Evolutionary conservation across 2,329 filamentous ascomycete species (phyloP).

Genomic region (Nannizziopsis barbatae): DNA sequence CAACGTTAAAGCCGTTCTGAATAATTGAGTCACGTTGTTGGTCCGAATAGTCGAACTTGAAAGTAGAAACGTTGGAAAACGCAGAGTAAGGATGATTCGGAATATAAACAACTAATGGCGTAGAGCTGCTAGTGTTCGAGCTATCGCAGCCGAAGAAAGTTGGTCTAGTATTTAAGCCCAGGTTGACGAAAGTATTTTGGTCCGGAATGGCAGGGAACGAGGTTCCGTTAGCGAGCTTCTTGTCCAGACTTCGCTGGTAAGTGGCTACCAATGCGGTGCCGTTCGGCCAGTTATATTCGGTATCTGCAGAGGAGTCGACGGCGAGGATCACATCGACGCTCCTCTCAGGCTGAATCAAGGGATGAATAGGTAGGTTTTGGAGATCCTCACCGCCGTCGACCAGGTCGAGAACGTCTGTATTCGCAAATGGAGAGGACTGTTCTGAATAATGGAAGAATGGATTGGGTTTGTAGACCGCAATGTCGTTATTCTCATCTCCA

Average conservation of each 20-base stretch:
- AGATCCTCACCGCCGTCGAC: constrained; percentile 69
- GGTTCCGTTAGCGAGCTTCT: constrained; percentile 53
- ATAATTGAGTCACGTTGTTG: constrained; percentile 67
- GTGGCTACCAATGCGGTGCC: constrained; percentile 63
- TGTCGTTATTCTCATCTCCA: constrained; percentile 54
- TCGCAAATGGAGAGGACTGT: constrained; percentile 47
- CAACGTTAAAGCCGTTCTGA: constrained; percentile 72
- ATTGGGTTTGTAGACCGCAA: constrained; percentile 63
- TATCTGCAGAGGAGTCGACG: constrained; percentile 67
- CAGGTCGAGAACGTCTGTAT: constrained; percentile 49
- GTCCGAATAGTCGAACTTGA: constrained; percentile 53
- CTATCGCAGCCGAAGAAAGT: constrained; percentile 72
- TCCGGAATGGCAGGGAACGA: constrained; percentile 63
- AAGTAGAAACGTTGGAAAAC: constrained; percentile 70
- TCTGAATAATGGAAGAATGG: constrained; percentile 60
- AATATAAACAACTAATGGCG: constrained; percentile 72
- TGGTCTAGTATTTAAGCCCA: constrained; percentile 60
- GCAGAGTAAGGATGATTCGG: constrained; percentile 73
- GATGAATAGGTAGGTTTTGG: constrained; percentile 70
- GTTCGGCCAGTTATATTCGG: constrained; percentile 59
- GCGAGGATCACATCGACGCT: constrained; percentile 71
- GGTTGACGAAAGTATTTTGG: constrained; percentile 65
- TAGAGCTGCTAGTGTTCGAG: constrained; percentile 47
- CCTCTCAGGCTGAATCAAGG: constrained; percentile 62
- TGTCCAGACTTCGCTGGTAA: constrained; percentile 54